Evolutionary conservation across 2,329 filamentous ascomycete species (phyloP).

Genomic region (Aspergillus versicolor): DNA sequence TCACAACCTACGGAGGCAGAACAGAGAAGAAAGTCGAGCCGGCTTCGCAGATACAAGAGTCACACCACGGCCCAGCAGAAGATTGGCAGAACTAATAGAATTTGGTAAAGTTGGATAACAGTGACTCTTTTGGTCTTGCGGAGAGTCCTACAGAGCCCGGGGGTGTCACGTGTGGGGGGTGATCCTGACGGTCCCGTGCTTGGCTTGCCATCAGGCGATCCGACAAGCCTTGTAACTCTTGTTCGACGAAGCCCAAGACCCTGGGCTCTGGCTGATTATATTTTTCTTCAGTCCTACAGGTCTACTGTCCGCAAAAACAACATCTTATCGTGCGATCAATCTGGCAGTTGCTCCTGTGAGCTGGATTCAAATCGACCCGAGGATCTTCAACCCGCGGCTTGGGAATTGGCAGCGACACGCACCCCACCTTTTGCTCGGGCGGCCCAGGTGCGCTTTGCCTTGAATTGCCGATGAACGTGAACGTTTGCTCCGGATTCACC

Average conservation of each 20-base stretch:
- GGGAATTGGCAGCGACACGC: neutral
- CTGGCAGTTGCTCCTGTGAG: neutral
- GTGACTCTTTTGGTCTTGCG: conserved; percentile 23
- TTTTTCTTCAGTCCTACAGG: neutral
- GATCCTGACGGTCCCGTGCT: conserved; percentile 17
- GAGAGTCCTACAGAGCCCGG: conserved; percentile 18
- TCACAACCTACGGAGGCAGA: neutral
- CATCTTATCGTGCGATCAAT: neutral
- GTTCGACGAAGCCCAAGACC: neutral
- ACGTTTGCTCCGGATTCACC: conserved; percentile 26
- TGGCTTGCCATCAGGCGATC: conserved; percentile 12
- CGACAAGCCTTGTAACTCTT: neutral
- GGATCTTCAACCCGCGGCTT: conserved; percentile 10
- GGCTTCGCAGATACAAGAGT: neutral
- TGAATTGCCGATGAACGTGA: conserved; percentile 20
- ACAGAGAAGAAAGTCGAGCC: neutral
- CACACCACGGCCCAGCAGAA: neutral
- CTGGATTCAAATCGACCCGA: neutral
- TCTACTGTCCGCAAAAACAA: neutral
- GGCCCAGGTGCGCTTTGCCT: neutral
- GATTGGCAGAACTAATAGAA: neutral
- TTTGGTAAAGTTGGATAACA: conserved; percentile 8
- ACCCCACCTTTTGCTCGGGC: conserved; percentile 7
- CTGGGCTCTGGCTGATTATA: neutral
- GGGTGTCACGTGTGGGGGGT: conserved; percentile 27